Conservation (phyloP, 2,329 filamentous ascomycete species). For the Sporothrix globosa region DNA sequence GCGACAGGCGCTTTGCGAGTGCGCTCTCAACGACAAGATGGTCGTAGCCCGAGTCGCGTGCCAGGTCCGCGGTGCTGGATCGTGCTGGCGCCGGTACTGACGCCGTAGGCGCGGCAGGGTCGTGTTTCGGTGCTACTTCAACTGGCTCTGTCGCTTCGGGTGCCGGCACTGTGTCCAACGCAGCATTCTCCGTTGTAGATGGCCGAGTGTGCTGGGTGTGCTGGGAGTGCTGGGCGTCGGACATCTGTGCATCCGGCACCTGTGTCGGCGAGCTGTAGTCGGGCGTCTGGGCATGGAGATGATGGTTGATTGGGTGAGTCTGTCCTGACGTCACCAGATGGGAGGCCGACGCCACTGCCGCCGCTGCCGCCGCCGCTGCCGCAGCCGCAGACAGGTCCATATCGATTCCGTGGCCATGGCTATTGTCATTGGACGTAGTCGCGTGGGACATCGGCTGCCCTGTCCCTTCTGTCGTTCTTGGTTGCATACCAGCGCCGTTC, state of each 20-base stretch:
- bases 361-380: slow-evolving; percentile 29
- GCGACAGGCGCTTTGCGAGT: slow-evolving; percentile 58
- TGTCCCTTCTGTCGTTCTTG: slow-evolving; percentile 12
- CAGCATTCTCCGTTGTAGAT: neutral
- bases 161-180: neutral
- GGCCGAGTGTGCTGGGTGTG: neutral
- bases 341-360: slow-evolving; percentile 30
- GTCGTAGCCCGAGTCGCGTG: slow-evolving; percentile 52
- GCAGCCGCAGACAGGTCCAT: slow-evolving; percentile 30
- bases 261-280: neutral
- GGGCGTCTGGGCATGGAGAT: slow-evolving; percentile 35
- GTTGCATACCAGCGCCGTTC: neutral
- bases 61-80: slow-evolving; percentile 53
- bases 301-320: slow-evolving; percentile 31
- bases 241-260: neutral
- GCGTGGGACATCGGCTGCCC: neutral
- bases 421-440: neutral
- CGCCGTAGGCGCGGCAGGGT: slow-evolving; percentile 30
- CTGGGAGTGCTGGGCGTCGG: neutral
- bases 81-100: slow-evolving; percentile 34
- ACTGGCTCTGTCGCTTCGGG: neutral
- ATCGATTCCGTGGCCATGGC: slow-evolving; percentile 29
- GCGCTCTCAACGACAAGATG: slow-evolving; percentile 56
- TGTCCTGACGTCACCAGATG: neutral
- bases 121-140: neutral